These are phyloP conservation scores for Aspergillus avenaceus DNA, from an alignment of 495 filamentous ascomycete genomes.

Conservation along the genomic window DNA sequence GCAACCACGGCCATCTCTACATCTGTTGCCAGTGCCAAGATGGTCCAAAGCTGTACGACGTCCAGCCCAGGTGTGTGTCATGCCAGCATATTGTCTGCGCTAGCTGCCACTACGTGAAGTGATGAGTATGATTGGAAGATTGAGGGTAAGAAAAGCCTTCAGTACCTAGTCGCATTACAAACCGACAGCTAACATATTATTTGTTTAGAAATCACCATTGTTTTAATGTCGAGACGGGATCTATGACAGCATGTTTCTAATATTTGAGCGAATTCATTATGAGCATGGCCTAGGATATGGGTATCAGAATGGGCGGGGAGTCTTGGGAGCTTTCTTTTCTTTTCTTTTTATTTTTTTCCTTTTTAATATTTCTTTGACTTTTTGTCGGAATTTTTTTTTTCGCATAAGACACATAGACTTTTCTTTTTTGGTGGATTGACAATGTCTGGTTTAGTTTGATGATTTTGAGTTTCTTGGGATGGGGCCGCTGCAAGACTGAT, in stretches of 20 bases:
- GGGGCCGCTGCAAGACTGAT: slow-evolving; percentile 10
- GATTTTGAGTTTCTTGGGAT: not conserved
- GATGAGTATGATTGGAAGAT: slow-evolving; percentile 5
- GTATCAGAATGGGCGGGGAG: slow-evolving; percentile 1
- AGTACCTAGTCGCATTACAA: too few relatives aligned
- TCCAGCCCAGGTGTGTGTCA: slow-evolving; percentile 27
- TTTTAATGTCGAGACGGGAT: not conserved
- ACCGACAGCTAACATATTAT: slow-evolving; percentile 1
- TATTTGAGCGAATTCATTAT: slow-evolving; percentile 6
- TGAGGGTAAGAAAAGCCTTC: too few relatives aligned
- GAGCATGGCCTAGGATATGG: slow-evolving; percentile 1
- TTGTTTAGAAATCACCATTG: not conserved
- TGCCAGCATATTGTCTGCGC: slow-evolving; percentile 31
- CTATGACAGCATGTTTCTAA: not conserved
- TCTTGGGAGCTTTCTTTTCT: slow-evolving; percentile 7
- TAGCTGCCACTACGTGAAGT: slow-evolving; percentile 29
- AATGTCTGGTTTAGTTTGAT: slow-evolving; percentile 5
- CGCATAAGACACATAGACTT: not conserved
- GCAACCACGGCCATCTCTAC: slow-evolving; percentile 22
- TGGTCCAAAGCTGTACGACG: slow-evolving; percentile 36
- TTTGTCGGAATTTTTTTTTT: slow-evolving; percentile 4
- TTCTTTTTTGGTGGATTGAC: slow-evolving; percentile 2
- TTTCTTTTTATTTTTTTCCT: slow-evolving; percentile 9
- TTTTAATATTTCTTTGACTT: slow-evolving; percentile 5
- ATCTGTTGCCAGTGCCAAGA: slow-evolving; percentile 40